phyloP scores from a whole-genome alignment of 106 monocot species.

The Amphibolis antarctica region DNA sequence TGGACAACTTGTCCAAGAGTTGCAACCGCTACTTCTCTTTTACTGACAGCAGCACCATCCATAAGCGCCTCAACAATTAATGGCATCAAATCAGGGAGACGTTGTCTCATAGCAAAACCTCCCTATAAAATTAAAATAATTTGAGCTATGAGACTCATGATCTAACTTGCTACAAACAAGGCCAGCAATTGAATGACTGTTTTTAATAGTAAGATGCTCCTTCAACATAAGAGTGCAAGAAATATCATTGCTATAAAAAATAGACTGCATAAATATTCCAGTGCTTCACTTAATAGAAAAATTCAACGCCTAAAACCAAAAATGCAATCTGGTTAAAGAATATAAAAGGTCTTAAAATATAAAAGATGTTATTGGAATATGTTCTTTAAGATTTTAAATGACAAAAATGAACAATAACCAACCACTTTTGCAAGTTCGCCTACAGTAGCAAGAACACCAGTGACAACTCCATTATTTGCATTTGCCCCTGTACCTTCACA shows the following conservation, averaged over 20 bases:
- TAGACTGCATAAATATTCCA: too few species aligned
- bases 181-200: not conserved
- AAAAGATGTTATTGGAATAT: too few species aligned
- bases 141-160: not conserved
- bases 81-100: constrained; percentile 85
- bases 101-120: constrained; percentile 83
- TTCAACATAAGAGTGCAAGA: too few species aligned
- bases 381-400: not conserved
- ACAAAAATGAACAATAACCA: constrained; percentile 4
- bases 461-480: constrained; percentile 76
- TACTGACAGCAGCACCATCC: constrained; percentile 70
- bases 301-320: too few species aligned
- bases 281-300: too few species aligned
- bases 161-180: not conserved
- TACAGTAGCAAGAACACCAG: constrained; percentile 85
- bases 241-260: too few species aligned
- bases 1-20: constrained; percentile 99
- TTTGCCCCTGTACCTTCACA: constrained; percentile 59
- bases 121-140: constrained; percentile 31
- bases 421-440: constrained; percentile 98
- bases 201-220: too few species aligned
- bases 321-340: not conserved
- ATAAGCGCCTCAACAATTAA: constrained; percentile 89
- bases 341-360: not conserved
- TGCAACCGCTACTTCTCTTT: constrained; percentile 88